Base-by-base conservation (phyloP, 2,329 filamentous ascomycete species). In the Neurospora crassa region DNA sequence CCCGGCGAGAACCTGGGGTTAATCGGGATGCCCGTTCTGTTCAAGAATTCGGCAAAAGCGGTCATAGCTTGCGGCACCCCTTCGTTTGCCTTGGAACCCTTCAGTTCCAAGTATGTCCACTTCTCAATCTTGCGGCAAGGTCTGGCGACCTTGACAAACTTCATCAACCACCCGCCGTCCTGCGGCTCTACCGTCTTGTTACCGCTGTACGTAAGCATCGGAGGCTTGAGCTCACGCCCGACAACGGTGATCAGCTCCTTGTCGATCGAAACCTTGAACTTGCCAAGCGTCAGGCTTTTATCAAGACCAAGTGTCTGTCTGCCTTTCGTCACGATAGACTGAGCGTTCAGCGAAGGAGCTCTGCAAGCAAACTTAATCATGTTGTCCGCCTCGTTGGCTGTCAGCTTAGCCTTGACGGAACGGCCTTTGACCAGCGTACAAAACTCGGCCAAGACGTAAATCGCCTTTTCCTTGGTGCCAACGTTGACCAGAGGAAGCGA, bases 321-420 rank as follows among this genome's bases (percentile, higher is more conserved):
- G 2, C 88, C 91, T 10, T 85, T 83, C 0, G 79, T 84, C 1
- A 86, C 84, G 75, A 96, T 91, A 0, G 90, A 91, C 1, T 83
- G 77, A 0, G 90, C 91, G 74, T 95, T 96, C 6, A 85, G 81
- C 1, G 84, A 84, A 0, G 92, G 92, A 0, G 81, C 81, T 4
- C 91, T 86, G 71, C 91, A 92, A 1, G 93, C 91, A 77, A 93
- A 92, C 0, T 81, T 81, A 67, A 95, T 88, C 92, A 96, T 94
- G 0, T 81, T 76, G 0, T 85, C 83, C 0, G 91, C 92, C 77
- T 95, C 91, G 0, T 83, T 79, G 0, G 85, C 82, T 0, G 79
- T 84, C 18, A 94, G 82, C 75, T 89, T 89, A 4, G 85, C 81
- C 47, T 86, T 87, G 29, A 89, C 84, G 0, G 86, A 79, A 76